Evolutionary conservation across 371 early-diverging fungal species (phyloP).

Genomic region (Synchytrium microbalum): DNA sequence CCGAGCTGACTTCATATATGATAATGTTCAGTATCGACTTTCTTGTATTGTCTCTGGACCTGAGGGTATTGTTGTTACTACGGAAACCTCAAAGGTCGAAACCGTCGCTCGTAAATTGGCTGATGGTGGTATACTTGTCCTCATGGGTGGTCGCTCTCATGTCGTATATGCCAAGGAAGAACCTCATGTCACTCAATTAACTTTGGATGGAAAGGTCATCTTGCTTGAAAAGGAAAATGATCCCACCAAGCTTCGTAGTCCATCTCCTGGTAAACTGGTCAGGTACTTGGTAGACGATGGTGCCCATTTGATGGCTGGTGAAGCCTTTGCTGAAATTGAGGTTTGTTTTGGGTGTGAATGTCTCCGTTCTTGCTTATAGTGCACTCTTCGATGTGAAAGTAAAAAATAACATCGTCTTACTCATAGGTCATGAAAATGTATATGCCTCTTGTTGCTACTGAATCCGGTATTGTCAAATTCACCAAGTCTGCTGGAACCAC

Average conservation of each 20-base stretch:
- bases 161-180: conserved; percentile 88
- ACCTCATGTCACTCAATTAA: conserved; percentile 77
- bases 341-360: conserved; percentile 17
- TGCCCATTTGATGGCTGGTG: conserved; percentile 76
- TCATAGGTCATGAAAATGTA: conserved; percentile 97
- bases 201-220: conserved; percentile 86
- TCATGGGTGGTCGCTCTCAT: conserved; percentile 79
- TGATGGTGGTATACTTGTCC: conserved; percentile 89
- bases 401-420: conserved; percentile 1
- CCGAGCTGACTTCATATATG: conserved; percentile 83
- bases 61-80: conserved; percentile 65
- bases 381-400: background rate
- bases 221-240: conserved; percentile 91
- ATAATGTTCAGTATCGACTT: conserved; percentile 80
- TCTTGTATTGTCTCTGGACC: conserved; percentile 74
- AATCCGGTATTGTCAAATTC: conserved; percentile 84
- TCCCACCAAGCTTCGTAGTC: conserved; percentile 88
- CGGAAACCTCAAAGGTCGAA: conserved; percentile 68
- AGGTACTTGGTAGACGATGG: conserved; percentile 87
- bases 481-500: conserved; percentile 84
- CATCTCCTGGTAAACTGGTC: conserved; percentile 96
- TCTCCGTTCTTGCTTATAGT: too few relatives aligned
- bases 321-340: conserved; percentile 97
- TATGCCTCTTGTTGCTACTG: conserved; percentile 88
- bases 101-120: conserved; percentile 75